Evolutionary conservation across 176 grass and related monocot genomes (phyloP).

Genomic region (Phyllostachys edulis): DNA sequence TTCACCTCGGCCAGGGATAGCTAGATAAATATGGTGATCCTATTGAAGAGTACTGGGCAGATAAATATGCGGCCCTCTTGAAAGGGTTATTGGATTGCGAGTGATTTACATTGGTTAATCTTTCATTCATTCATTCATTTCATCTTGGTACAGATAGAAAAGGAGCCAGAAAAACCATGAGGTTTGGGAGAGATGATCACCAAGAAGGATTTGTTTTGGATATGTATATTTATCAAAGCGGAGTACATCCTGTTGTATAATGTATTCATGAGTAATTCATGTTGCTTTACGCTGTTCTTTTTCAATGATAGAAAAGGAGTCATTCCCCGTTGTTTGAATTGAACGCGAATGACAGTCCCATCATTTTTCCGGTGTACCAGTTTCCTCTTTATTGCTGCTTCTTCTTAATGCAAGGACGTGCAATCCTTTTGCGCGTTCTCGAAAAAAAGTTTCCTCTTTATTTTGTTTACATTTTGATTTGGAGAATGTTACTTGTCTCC

Average conservation of each 20-base stretch:
- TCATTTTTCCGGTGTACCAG: neutral
- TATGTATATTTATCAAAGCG: neutral
- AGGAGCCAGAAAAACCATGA: neutral
- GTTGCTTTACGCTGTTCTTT: neutral
- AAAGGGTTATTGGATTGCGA: neutral
- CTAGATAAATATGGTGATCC: conserved; percentile 25
- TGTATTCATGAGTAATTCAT: neutral
- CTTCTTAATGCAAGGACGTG: too few relatives aligned
- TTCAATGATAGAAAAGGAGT: neutral
- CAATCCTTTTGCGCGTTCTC: too few relatives aligned
- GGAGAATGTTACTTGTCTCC: neutral
- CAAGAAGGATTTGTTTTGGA: neutral
- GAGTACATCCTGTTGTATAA: conserved; percentile 11
- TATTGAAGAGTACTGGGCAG: neutral
- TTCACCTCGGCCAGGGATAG: conserved; percentile 3
- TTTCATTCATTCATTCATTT: conserved; percentile 14
- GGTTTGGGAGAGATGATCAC: neutral
- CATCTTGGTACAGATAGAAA: conserved; percentile 12
- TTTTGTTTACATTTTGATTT: neutral
- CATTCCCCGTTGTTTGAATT: neutral
- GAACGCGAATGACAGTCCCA: neutral
- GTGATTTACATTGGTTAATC: neutral
- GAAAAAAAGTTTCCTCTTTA: neutral
- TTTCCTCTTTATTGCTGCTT: neutral
- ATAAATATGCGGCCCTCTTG: neutral